Base-by-base conservation (phyloP, 1,139 yeast genomes). In the Kodamaea anthophila region DNA sequence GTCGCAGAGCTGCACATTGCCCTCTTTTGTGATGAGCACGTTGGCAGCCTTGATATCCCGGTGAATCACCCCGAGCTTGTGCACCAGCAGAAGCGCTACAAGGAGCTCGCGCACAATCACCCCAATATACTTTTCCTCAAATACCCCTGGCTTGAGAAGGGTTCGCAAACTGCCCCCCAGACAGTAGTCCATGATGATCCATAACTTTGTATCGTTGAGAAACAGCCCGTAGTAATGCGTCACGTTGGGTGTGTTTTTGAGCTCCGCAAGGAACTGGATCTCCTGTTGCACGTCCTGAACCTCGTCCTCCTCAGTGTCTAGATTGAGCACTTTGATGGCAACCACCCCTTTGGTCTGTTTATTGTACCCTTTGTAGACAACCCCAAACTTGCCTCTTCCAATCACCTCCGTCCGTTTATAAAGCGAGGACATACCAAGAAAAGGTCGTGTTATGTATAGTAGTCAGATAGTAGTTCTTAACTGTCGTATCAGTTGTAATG, bases 171-270 rank as follows among this genome's bases (percentile, higher is more conserved):
- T 84, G 0, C 99, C 99, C 9, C 98, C 99, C 1, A 95, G 94
- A 55, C 98, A 91, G 50, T 84, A 76, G 51, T 93, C 98, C 97
- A 93, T 93, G 34, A 93, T 77, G 51, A 93, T 88, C 98, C 99
- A 93, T 21, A 93, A 63, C 48, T 85, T 81, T 7, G 96, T 83
- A 28, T 91, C 96, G 39, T 78, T 74, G 23, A 93, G 57, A 41
- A 82, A 83, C 0, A 94, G 81, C 1, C 96, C 97, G 51, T 83
- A 84, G 57, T 93, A 93, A 42, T 82, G 88, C 3, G 96, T 87
- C 29, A 93, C 87, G 44, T 93, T 93, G 15, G 95, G 96, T 3
- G 82, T 81, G 35, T 76, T 77, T 42, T 85, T 83, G 41, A 93
- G 63, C 43, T 85, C 87, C 1, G 94, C 67, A 32, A 93, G 65